These are phyloP conservation scores for Pythium insidiosum DNA, from an alignment of 352 stramenopile species.

Conservation along the genomic window DNA sequence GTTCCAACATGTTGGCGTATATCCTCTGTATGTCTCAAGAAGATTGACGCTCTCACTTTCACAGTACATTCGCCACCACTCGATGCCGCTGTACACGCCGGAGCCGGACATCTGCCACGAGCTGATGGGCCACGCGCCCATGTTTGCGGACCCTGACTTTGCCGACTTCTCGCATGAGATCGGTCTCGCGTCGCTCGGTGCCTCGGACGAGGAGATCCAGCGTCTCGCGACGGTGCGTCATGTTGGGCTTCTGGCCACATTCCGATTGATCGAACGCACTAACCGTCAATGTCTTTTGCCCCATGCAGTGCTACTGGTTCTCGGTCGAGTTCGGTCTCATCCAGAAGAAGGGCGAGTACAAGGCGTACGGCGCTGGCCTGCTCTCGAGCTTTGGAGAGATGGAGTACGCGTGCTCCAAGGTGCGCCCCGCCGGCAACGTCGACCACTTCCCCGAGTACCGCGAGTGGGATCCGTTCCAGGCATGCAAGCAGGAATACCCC, in stretches of 20 bases:
- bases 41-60: background rate
- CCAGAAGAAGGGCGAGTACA: constrained; percentile 89
- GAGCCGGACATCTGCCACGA: constrained; percentile 99
- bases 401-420: constrained; percentile 89
- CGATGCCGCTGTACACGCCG: constrained; percentile 94
- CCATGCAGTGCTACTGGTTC: constrained; percentile 94
- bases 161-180: constrained; percentile 97
- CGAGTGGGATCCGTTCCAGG: constrained; percentile 92
- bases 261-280: no score
- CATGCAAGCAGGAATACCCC: constrained; percentile 92
- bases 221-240: constrained; percentile 78
- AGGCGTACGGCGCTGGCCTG: constrained; percentile 95
- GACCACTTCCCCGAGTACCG: constrained; percentile 83
- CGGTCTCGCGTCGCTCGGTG: constrained; percentile 92
- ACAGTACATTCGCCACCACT: constrained; percentile 93
- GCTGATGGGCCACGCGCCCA: constrained; percentile 92
- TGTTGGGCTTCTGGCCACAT: no score
- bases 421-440: constrained; percentile 40
- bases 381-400: constrained; percentile 97
- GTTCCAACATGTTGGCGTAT: no score
- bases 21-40: no score
- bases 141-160: constrained; percentile 98
- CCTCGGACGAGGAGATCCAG: constrained; percentile 93
- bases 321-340: constrained; percentile 97
- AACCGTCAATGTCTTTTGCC: no score